Evolutionary conservation across 176 grass and related monocot genomes (phyloP).

Genomic region (Neostapfia colusana): DNA sequence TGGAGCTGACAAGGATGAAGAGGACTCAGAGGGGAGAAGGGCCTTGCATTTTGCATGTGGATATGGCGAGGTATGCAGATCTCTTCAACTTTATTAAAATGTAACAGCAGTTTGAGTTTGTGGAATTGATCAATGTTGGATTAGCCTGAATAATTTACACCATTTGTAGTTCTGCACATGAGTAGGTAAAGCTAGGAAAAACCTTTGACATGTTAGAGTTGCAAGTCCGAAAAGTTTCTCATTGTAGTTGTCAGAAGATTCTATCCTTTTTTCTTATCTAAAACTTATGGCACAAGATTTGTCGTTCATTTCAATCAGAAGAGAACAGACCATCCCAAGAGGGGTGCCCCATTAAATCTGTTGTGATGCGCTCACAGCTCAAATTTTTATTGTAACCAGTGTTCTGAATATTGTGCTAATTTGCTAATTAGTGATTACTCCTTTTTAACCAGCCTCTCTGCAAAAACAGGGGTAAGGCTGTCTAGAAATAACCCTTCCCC

Average conservation of each 20-base stretch:
- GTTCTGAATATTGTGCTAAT: neutral
- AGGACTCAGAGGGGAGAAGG: conserved; percentile 87
- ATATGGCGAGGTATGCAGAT: conserved; percentile 68
- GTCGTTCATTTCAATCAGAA: neutral
- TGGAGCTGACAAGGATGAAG: conserved; percentile 86
- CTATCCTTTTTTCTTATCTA: neutral
- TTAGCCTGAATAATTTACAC: neutral
- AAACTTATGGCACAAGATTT: neutral
- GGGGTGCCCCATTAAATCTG: neutral
- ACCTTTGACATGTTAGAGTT: neutral
- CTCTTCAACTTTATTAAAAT: conserved; percentile 13
- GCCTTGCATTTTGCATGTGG: conserved; percentile 99
- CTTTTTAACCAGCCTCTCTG: too few relatives aligned
- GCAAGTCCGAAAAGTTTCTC: neutral
- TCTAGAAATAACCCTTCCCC: too few relatives aligned
- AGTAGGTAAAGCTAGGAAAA: neutral
- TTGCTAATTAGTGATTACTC: too few relatives aligned
- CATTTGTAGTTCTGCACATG: conserved; percentile 2
- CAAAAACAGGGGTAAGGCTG: too few relatives aligned
- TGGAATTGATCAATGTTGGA: neutral
- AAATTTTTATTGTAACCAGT: neutral
- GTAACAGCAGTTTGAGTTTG: neutral
- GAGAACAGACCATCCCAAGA: neutral
- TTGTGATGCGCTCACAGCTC: neutral
- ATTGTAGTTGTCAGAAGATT: neutral